These are phyloP conservation scores for Delonix regia DNA, from an alignment of 306 rosid species.

Conservation along the genomic window DNA sequence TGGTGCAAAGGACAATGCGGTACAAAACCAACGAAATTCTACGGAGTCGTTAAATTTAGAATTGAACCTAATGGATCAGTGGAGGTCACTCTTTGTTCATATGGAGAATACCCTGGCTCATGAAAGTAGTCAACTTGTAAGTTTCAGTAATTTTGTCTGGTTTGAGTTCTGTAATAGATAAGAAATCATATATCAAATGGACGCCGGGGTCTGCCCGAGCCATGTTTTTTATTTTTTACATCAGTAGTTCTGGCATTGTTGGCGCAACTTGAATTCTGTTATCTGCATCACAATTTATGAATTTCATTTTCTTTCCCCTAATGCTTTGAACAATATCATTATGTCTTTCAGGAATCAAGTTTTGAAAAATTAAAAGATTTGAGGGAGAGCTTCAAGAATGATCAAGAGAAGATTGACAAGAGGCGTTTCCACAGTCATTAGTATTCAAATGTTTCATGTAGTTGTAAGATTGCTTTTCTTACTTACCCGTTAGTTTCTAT, in stretches of 20 bases:
- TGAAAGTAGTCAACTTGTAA: conserved; percentile 78
- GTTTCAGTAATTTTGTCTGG: conserved; percentile 40
- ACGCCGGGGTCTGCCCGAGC: not conserved
- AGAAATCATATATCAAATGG: not conserved
- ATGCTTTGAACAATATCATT: conserved; percentile 17
- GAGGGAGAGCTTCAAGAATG: conserved; percentile 84
- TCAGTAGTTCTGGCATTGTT: not conserved
- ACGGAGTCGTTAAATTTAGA: conserved; percentile 56
- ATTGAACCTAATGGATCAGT: conserved; percentile 67
- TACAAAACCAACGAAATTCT: conserved; percentile 39
- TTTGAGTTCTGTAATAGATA: not conserved
- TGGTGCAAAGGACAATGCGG: conserved; percentile 50
- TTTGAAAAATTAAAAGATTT: conserved; percentile 59
- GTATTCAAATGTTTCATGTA: conserved; percentile 28
- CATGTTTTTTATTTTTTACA: not conserved
- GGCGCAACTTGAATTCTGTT: not conserved
- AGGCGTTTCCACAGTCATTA: conserved; percentile 53
- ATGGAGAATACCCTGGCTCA: conserved; percentile 66
- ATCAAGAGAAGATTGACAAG: conserved; percentile 57
- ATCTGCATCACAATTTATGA: not conserved
- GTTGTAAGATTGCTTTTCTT: conserved; percentile 44
- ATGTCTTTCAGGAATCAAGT: conserved; percentile 63
- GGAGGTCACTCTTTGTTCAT: conserved; percentile 81
- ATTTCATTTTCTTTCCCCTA: not conserved
- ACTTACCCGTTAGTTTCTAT: conserved; percentile 15